Conservation (phyloP, 1,284 basidiomycete genomes). For the Somion occarium region DNA sequence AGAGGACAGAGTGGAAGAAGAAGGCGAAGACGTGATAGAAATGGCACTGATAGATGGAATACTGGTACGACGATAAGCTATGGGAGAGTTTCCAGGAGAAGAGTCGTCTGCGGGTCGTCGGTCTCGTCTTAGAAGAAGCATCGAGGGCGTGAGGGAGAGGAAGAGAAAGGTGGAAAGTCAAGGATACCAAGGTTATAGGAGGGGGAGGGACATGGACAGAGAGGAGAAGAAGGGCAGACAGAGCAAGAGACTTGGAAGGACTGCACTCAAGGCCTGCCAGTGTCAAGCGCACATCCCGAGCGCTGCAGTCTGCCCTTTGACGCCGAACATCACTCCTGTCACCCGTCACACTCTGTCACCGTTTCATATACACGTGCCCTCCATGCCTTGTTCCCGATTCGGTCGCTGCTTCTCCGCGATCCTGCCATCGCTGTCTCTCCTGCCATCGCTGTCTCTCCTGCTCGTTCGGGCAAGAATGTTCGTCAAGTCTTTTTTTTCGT, state of each 20-base stretch:
- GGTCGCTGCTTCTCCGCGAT: background rate
- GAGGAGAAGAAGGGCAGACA: background rate
- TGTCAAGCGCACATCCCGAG: too few species aligned
- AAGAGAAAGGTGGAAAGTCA: background rate
- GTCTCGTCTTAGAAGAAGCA: constrained; percentile 1
- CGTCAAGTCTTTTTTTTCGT: too few species aligned
- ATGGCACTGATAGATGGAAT: constrained; percentile 16
- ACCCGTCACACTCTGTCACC: background rate
- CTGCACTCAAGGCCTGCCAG: too few species aligned
- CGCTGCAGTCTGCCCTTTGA: too few species aligned
- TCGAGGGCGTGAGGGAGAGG: background rate
- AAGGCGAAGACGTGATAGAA: constrained; percentile 10
- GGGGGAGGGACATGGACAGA: background rate
- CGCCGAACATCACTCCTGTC: too few species aligned
- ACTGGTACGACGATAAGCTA: constrained; percentile 18
- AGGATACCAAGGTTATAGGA: background rate
- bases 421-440: too few species aligned
- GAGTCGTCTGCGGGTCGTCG: background rate
- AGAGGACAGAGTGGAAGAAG: constrained; percentile 2
- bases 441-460: too few species aligned
- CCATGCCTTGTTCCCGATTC: background rate
- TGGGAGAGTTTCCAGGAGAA: constrained; percentile 5
- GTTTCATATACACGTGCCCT: background rate
- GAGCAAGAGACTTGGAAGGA: background rate
- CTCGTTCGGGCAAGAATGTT: too few species aligned